A percentile compares a stretch with the other conserved stretches of the same genome.
Evolutionary conservation across 371 early-diverging fungal species (phyloP).

Genomic region (Mortierella sp.): DNA sequence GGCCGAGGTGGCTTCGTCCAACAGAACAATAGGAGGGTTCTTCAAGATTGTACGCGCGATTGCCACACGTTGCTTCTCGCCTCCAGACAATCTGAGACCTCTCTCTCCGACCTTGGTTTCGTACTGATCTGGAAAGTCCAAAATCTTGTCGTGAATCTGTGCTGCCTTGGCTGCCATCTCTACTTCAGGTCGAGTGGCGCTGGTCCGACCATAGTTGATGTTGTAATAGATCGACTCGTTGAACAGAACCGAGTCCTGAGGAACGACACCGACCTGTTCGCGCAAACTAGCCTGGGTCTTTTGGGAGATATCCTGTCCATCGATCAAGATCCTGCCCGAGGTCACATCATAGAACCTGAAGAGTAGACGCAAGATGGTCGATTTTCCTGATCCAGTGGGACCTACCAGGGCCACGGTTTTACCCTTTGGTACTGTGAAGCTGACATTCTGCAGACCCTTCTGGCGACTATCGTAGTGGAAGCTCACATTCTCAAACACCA

Average conservation of each 20-base stretch:
- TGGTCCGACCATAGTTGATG: conserved; percentile 64
- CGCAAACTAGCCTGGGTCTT: conserved; percentile 77
- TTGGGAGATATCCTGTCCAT: conserved; percentile 86
- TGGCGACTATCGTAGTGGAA: conserved; percentile 67
- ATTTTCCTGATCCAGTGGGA: conserved; percentile 93
- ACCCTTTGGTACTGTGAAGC: conserved; percentile 68
- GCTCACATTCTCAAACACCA: conserved; percentile 66
- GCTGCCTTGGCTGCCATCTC: conserved; percentile 62
- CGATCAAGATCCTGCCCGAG: conserved; percentile 84
- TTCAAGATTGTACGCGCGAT: conserved; percentile 86
- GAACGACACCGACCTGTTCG: conserved; percentile 85
- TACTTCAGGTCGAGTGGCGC: conserved; percentile 55
- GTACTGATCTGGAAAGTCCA: conserved; percentile 64
- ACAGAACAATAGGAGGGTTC: conserved; percentile 78
- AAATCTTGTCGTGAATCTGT: conserved; percentile 65
- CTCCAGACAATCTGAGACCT: conserved; percentile 89
- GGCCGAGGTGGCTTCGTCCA: conserved; percentile 75
- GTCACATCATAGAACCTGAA: conserved; percentile 92
- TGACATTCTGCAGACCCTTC: conserved; percentile 62
- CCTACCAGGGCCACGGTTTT: conserved; percentile 76
- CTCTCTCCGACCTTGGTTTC: conserved; percentile 86
- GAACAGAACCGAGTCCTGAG: conserved; percentile 72
- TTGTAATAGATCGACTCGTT: conserved; percentile 70
- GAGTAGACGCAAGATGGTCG: conserved; percentile 86
- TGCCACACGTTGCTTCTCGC: conserved; percentile 96